Percentiles rank a stretch among this genome's conserved stretches.
phyloP scores from a whole-genome alignment of 352 stramenopile species.

The Phytophthora parvispora region DNA sequence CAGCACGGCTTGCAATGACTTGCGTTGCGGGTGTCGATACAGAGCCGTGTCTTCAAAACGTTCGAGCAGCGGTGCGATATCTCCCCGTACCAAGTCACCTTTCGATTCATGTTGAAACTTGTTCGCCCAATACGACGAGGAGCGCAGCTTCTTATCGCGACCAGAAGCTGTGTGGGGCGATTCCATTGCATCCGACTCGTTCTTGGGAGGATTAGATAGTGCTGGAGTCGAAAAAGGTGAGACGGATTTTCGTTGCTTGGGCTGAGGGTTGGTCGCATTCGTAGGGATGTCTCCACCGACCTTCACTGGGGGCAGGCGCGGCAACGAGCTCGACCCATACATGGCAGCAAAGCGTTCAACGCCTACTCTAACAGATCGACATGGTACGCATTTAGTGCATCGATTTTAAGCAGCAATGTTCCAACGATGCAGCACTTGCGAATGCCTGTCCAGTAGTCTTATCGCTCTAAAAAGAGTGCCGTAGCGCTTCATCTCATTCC shows the following conservation, averaged over 20 bases:
- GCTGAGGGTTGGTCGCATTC: neutral
- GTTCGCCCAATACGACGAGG: conserved; percentile 21
- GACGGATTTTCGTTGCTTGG: neutral
- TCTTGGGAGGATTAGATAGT: neutral
- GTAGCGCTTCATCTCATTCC: too few species aligned
- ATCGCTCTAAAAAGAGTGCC: neutral
- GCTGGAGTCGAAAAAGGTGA: conserved; percentile 23
- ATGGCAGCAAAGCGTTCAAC: neutral
- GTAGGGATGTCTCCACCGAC: neutral
- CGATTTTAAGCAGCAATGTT: too few species aligned
- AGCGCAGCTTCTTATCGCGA: neutral
- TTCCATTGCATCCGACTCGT: neutral
- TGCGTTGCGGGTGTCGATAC: conserved; percentile 45
- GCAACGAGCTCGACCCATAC: conserved; percentile 14
- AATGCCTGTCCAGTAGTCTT: neutral
- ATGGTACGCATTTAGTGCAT: neutral
- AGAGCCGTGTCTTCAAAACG: conserved; percentile 45
- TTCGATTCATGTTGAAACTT: conserved; percentile 47
- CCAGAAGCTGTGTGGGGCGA: conserved; percentile 2
- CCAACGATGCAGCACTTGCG: neutral
- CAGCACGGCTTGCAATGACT: conserved; percentile 37
- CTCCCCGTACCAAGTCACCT: conserved; percentile 36
- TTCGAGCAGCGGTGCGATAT: conserved; percentile 39
- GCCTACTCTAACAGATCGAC: neutral
- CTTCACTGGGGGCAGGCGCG: conserved; percentile 19